A percentile compares a stretch with the other conserved stretches of the same genome.
Evolutionary conservation across 2,329 filamentous ascomycete genomes (phyloP).

Genomic region (Akanthomyces uredinophilus): DNA sequence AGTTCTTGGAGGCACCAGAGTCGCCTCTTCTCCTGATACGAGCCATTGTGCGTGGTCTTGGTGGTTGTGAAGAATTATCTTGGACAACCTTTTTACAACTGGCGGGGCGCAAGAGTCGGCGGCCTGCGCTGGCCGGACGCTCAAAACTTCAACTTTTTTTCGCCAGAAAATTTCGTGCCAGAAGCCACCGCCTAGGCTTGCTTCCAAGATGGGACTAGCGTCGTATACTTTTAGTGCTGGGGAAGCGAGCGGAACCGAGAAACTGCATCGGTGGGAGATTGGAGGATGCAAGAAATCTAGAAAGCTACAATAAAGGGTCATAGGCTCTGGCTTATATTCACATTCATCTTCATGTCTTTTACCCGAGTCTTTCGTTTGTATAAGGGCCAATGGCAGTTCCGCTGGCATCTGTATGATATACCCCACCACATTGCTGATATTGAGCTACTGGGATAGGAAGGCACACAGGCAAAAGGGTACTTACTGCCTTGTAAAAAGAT

Average conservation of each 20-base stretch:
- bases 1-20: conserved; percentile 93
- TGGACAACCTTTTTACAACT: conserved; percentile 15
- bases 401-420: neutral
- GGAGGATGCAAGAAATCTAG: neutral
- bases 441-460: neutral
- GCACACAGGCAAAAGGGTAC: neutral
- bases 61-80: conserved; percentile 11
- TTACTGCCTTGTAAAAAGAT: too few species aligned
- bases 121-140: conserved; percentile 19
- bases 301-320: neutral
- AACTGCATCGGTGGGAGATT: neutral
- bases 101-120: conserved; percentile 27
- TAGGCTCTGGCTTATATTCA: too few species aligned
- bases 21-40: conserved; percentile 90
- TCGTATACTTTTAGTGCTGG: too few species aligned
- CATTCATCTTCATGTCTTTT: too few species aligned
- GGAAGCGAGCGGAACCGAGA: neutral
- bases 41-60: conserved; percentile 46
- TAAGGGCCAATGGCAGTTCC: neutral
- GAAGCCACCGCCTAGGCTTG: neutral
- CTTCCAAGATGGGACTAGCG: conserved; percentile 9
- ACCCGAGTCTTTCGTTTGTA: neutral
- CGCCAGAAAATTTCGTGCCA: conserved; percentile 16
- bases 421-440: neutral
- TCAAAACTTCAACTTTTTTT: conserved; percentile 17